phyloP scores from a whole-genome alignment of 1,284 basidiomycete genomes.

The Moniliophthora roreri region DNA sequence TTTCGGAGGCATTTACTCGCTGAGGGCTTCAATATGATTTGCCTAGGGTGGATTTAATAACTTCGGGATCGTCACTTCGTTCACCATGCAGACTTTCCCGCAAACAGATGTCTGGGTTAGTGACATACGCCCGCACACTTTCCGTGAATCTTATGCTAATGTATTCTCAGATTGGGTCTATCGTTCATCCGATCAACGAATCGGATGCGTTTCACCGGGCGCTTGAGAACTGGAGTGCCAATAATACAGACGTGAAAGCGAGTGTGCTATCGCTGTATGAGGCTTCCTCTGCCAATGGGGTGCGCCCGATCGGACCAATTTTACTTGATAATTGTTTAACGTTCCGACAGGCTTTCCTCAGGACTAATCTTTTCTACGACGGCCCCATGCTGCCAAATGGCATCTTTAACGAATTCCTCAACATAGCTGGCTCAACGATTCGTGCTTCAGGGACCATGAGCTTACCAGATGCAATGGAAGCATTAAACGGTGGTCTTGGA shows the following conservation, averaged over 20 bases:
- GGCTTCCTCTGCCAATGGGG: too few relatives aligned
- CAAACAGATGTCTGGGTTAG: conserved; percentile 9
- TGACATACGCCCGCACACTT: not conserved
- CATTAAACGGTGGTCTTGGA: too few relatives aligned
- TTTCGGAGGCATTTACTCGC: conserved; percentile 15
- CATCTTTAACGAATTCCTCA: not conserved
- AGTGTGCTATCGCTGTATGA: too few relatives aligned
- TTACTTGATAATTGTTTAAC: too few relatives aligned
- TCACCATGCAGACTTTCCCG: conserved; percentile 8
- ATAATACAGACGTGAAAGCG: not conserved
- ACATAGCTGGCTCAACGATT: not conserved
- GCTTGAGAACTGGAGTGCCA: not conserved
- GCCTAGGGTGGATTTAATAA: conserved; percentile 6
- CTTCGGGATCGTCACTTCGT: conserved; percentile 11
- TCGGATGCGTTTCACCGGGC: not conserved
- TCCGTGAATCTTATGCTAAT: too few relatives aligned
- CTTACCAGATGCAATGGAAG: too few relatives aligned
- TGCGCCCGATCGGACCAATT: too few relatives aligned
- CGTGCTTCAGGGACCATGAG: not conserved
- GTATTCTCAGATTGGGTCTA: too few relatives aligned
- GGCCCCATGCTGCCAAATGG: too few relatives aligned
- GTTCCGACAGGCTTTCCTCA: too few relatives aligned
- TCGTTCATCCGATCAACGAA: not conserved
- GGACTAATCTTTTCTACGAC: too few relatives aligned
- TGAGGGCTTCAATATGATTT: not conserved